Base-by-base conservation (phyloP, 1,284 basidiomycete species). In the Pseudozyma flocculosa region DNA sequence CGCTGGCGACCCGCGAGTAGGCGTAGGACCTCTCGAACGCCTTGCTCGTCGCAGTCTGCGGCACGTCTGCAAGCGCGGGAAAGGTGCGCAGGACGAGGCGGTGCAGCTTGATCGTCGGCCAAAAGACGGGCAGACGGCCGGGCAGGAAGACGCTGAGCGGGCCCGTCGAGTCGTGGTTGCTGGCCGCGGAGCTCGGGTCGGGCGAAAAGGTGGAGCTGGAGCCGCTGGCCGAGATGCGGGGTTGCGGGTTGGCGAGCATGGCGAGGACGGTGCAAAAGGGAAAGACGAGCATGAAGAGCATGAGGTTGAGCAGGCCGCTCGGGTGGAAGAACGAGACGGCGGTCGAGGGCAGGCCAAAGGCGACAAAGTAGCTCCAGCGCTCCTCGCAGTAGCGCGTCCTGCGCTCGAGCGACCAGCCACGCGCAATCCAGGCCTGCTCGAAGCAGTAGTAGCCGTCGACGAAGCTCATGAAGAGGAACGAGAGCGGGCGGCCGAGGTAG, bases 381-480 rank as follows among this genome's bases (percentile, higher is more conserved):
- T 61, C 64, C 49, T 78, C 75, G 50, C 69, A 68, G 53, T 70
- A 76, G n/a, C 74, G 61, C 61, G 75, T 62, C n/a, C 75, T 52
- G 15, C 59, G 51, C 17, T 57, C 59, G n/a, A 68, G 50, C 24
- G 51, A 59, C 50, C 57, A 65, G 15, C 75, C 75, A 26, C 72
- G 61, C 10, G 70, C 70, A 40, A 62, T 60, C 74, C 75, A 75
- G 2, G 66, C 66, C 34, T 70, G 73, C 48, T 78, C 75, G 41
- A 76, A 78, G 61, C 75, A 76, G 66, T 76, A 78, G 54, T 69
- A 78, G 24, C 70, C 74, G 43, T 78, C 75, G 36, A 76, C 63
- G 22, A 76, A 52, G 40, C 54, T 59, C 73, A 75, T 74, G 53
- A 72, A 66, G 17, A 72, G 39, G 61, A 78, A 76, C 2, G 70